A percentile compares a stretch with the other conserved stretches of the same genome.
Evolutionary conservation across 1,139 yeast species (phyloP).

Genomic region (Yamadazyma diddensiae): DNA sequence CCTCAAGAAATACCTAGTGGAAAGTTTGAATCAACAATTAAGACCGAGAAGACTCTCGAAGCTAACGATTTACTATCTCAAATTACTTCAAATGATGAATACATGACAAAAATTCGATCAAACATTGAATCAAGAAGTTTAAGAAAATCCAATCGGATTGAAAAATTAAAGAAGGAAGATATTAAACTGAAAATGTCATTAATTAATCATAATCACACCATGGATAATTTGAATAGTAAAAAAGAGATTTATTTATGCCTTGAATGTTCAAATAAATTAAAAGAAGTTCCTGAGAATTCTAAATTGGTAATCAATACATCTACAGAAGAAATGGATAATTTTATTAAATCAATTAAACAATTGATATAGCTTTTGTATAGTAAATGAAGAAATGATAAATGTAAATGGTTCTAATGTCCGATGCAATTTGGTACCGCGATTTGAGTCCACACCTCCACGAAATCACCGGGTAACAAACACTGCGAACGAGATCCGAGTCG

Average conservation of each 20-base stretch:
- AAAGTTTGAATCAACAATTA: slow-evolving; percentile 6
- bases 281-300: slow-evolving; percentile 7
- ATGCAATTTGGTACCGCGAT: not conserved
- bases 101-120: slow-evolving; percentile 2
- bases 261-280: slow-evolving; percentile 16
- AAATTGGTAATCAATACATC: slow-evolving; percentile 9
- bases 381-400: not conserved
- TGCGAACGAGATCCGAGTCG: slow-evolving; percentile 5
- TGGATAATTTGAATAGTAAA: slow-evolving; percentile 22
- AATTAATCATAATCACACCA: slow-evolving; percentile 11
- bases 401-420: not conserved
- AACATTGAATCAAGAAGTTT: slow-evolving; percentile 1
- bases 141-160: slow-evolving; percentile 8
- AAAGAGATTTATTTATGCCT: slow-evolving; percentile 20
- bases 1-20: slow-evolving; percentile 21
- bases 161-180: slow-evolving; percentile 5
- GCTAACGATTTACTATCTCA: slow-evolving; percentile 6
- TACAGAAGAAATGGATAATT: slow-evolving; percentile 10
- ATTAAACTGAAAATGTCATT: slow-evolving; percentile 12
- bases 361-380: not conserved
- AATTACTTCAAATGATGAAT: slow-evolving; percentile 2
- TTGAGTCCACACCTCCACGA: not conserved
- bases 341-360: slow-evolving; percentile 4
- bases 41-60: slow-evolving; percentile 1
- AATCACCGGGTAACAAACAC: slow-evolving; percentile 7